Base-by-base conservation (phyloP, 2,329 filamentous ascomycete species). In the Cercospora sp. region DNA sequence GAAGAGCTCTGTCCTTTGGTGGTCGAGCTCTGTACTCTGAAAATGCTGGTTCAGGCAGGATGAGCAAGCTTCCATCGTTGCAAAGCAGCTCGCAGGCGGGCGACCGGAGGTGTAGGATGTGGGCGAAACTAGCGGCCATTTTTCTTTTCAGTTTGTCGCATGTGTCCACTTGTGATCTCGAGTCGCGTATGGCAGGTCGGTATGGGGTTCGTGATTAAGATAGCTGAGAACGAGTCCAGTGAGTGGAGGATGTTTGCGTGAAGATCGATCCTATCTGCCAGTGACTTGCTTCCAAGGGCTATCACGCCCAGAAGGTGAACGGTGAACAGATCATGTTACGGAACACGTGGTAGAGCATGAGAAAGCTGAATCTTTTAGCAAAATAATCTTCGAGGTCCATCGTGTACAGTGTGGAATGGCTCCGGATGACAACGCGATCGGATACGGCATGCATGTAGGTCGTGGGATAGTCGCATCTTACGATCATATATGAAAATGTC, bases 81-180 rank as follows among this genome's bases (percentile, higher is more conserved):
- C 30, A 59, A 12, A 59, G 31, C 16, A 59, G 55, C 55, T 59
- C 55, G 30, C 55, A 59, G 28, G 55, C 55, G 7, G 55, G 55
- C 16, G 18, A 59, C n/a, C n/a, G 36, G 30, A 59, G 31, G 9
- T 59, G 55, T 36, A 59, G n/a, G 18, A 59, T n/a, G 55, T 59
- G 30, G 2, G 55, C n/a, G 16, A 28, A 26, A 30, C 23, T 26
- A 8, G 48, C 1, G 48, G 23, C 23, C 48, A 55, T 28, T 23
- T 3, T 55, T 13, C 5, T 42, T 28, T 16, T 9, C 12, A 16
- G 48, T 3, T 55, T 55, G 48, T 26, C 23, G 23, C 13, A 16
- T n/a, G 23, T 13, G 18, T 26, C 18, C 10, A 13, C 48, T 28
- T 53, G 48, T 26, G 48, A 55, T 16, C 23, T 55, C 48, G 48